These are phyloP conservation scores for Aspergillus mulundensis DNA, from an alignment of 495 filamentous ascomycete genomes.

Conservation along the genomic window DNA sequence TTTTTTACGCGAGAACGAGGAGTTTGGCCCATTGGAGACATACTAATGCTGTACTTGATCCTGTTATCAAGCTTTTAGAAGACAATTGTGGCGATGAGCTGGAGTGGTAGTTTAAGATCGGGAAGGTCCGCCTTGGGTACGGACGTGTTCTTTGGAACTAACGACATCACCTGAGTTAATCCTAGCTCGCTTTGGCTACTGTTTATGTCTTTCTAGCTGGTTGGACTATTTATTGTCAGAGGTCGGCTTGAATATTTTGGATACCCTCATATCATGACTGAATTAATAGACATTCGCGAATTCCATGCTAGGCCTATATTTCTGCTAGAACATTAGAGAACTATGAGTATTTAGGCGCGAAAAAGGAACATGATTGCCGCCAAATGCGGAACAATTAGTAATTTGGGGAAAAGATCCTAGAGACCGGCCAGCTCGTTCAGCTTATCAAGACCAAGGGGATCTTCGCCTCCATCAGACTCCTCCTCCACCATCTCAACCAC, in stretches of 20 bases:
- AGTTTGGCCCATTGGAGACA: conserved; percentile 58
- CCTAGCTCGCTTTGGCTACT: no score
- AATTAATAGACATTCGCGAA: not conserved
- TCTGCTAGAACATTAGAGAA: not conserved
- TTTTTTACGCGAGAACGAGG: conserved; percentile 82
- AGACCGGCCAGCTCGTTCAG: conserved; percentile 21
- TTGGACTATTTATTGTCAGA: not conserved
- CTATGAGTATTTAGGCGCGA: not conserved
- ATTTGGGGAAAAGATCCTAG: not conserved
- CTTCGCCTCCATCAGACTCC: conserved; percentile 17
- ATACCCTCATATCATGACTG: not conserved
- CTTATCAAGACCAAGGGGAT: conserved; percentile 27
- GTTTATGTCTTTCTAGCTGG: no score
- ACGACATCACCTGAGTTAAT: no score
- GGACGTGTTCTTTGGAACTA: no score
- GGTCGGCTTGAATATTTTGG: not conserved
- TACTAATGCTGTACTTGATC: conserved; percentile 52
- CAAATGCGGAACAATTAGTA: not conserved
- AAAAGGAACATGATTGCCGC: not conserved
- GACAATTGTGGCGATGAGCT: conserved; percentile 36
- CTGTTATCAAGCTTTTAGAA: conserved; percentile 53
- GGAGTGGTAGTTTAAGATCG: conserved; percentile 36
- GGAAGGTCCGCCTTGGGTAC: not conserved
- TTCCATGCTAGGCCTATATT: not conserved
- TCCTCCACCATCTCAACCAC: conserved; percentile 26